phyloP scores from a whole-genome alignment of 371 early-diverging fungal species.

The Dipsacomyces acuminosporus region DNA sequence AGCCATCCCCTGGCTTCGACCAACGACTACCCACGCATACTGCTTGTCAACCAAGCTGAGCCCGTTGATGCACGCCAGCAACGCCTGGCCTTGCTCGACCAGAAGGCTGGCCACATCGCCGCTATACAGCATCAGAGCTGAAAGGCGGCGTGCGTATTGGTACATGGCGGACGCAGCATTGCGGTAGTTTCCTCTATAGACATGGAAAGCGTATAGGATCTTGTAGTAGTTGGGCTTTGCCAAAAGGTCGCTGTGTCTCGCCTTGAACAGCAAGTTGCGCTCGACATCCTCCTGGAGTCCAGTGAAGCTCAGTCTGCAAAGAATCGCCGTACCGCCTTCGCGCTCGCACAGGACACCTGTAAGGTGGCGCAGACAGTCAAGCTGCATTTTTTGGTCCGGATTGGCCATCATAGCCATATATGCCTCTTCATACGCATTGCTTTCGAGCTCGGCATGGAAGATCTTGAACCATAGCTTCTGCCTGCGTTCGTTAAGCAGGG shows the following conservation, averaged over 20 bases:
- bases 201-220: slow-evolving; percentile 51
- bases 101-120: slow-evolving; percentile 35
- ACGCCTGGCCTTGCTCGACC: slow-evolving; percentile 48
- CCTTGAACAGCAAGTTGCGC: slow-evolving; percentile 49
- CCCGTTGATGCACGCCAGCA: slow-evolving; percentile 50
- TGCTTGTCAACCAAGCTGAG: slow-evolving; percentile 46
- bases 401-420: slow-evolving; percentile 48
- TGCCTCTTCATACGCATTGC: slow-evolving; percentile 46
- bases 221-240: slow-evolving; percentile 48
- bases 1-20: slow-evolving; percentile 3
- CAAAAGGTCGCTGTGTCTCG: slow-evolving; percentile 42
- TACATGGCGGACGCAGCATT: slow-evolving; percentile 53
- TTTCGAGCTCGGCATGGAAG: slow-evolving; percentile 48
- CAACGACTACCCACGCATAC: slow-evolving; percentile 48
- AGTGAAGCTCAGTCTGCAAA: slow-evolving; percentile 47
- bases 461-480: slow-evolving; percentile 46
- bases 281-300: slow-evolving; percentile 51
- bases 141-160: slow-evolving; percentile 49
- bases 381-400: slow-evolving; percentile 41
- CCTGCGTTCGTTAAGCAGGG: slow-evolving; percentile 9
- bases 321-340: slow-evolving; percentile 21
- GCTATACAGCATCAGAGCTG: slow-evolving; percentile 18
- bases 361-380: slow-evolving; percentile 50
- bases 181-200: slow-evolving; percentile 50
- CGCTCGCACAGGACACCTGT: slow-evolving; percentile 48